Evolutionary conservation across 495 filamentous ascomycete species (phyloP).

Genomic region (Trichoderma gamsii): DNA sequence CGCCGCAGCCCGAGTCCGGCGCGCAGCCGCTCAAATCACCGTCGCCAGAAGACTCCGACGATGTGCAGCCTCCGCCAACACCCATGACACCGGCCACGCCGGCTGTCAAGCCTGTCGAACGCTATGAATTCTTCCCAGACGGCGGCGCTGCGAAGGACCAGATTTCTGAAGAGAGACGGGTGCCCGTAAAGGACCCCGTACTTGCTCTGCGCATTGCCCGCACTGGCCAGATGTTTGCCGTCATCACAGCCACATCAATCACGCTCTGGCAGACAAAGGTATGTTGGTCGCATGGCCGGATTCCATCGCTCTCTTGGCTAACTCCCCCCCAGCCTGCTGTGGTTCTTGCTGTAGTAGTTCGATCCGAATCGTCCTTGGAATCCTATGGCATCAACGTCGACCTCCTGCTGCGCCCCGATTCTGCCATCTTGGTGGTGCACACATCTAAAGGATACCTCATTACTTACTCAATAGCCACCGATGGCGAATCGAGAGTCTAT

Average conservation of each 20-base stretch:
- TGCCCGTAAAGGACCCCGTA: conserved; percentile 51
- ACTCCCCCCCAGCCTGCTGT: conserved; percentile 64
- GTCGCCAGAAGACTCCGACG: conserved; percentile 26
- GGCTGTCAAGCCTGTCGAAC: conserved; percentile 47
- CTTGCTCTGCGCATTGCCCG: conserved; percentile 72
- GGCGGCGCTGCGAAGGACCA: conserved; percentile 5
- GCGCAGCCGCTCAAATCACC: conserved; percentile 22
- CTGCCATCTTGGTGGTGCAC: conserved; percentile 85
- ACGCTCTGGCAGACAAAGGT: conserved; percentile 95
- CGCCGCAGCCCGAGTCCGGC: conserved; percentile 27
- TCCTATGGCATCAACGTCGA: conserved; percentile 81
- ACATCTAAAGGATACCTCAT: conserved; percentile 84
- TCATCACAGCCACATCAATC: conserved; percentile 74
- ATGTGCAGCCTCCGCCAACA: conserved; percentile 25
- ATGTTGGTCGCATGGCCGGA: conserved; percentile 24
- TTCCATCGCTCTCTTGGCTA: background rate
- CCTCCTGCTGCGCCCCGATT: conserved; percentile 84
- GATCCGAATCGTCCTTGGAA: conserved; percentile 68
- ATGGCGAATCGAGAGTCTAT: conserved; percentile 76
- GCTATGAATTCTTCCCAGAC: conserved; percentile 34
- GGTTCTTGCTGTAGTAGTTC: conserved; percentile 75
- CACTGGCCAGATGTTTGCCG: conserved; percentile 80
- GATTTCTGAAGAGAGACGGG: conserved; percentile 15
- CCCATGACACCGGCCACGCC: conserved; percentile 47
- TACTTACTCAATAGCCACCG: conserved; percentile 87